Base-by-base conservation (phyloP, 345 rosid species). In the Garcia nutans region DNA sequence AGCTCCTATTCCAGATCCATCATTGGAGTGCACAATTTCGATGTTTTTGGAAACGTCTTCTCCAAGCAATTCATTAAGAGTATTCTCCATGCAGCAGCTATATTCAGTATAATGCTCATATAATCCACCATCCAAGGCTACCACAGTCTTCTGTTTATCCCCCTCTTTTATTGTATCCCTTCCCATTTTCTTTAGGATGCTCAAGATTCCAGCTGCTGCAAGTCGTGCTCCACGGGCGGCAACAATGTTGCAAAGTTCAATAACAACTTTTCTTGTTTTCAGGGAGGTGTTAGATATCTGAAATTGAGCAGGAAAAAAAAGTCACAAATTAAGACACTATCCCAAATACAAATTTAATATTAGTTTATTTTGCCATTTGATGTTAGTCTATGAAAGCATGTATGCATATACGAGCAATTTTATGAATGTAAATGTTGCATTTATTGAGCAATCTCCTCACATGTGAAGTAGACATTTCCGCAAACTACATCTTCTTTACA, bases 1-100 rank as follows among this genome's bases (percentile, higher is more conserved):
- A 33, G 94, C 97, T 65, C 97, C 93, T 15, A 90, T 84, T 23
- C 97, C 95, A 11, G 97, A 92, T 12, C 97, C 97, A 44, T 92
- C 97, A 41, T 84, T 90, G 19, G 93, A 78, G 60, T 82, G 90
- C 72, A 77, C 83, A 16, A 90, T 81, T 16, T 65, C 84, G 6
- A 90, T 78, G 76, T 33, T 84, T 71, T 81, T 84, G 23, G 87
- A 84, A 19, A 82, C 88, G 74, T 88, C 92, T 16, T 87, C 84
- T 33, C 95, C 97, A 0, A 92, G 85, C 73, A 92, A 82, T 79
- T 92, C 93, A 4, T 83, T 77, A 45, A 92, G 78, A 24, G 93
- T 85, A 64, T 75, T 86, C 82, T 87, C 90, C 88, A 92, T 65
- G 71, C 88, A 82, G 23, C 86, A 87, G 50, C 90, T 86, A 77